A percentile compares a stretch with the other conserved stretches of the same genome.
phyloP scores from a whole-genome alignment of 2,329 filamentous ascomycete species.

The Ophiostoma novo-ulmi region DNA sequence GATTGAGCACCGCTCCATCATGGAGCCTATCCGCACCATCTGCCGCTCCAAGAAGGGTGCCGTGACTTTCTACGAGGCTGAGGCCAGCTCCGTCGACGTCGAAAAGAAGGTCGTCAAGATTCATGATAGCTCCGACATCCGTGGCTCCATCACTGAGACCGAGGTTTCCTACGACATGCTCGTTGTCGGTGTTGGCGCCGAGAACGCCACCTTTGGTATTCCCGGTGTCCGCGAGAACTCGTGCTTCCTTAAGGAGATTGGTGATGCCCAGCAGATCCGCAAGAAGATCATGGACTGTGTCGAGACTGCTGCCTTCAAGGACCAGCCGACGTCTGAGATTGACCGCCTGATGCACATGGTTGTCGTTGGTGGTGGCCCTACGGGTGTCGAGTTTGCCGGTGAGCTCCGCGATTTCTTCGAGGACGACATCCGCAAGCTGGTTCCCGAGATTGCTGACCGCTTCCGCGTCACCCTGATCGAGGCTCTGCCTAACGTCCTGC shows the following conservation, averaged over 20 bases:
- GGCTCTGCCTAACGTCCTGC: slow-evolving; percentile 90
- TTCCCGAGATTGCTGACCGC: slow-evolving; percentile 88
- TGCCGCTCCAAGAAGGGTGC: slow-evolving; percentile 88
- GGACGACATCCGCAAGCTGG: slow-evolving; percentile 94
- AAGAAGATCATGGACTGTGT: slow-evolving; percentile 99
- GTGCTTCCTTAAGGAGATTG: slow-evolving; percentile 98
- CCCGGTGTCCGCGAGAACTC: slow-evolving; percentile 91
- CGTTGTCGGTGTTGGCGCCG: slow-evolving; percentile 91
- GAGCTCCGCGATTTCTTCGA: slow-evolving; percentile 99
- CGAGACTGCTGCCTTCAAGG: slow-evolving; percentile 97
- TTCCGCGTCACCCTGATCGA: slow-evolving; percentile 98
- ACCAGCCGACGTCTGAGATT: slow-evolving; percentile 79
- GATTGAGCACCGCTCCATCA: slow-evolving; percentile 98
- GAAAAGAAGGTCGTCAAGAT: slow-evolving; percentile 84
- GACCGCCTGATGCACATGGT: slow-evolving; percentile 98
- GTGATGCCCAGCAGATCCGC: slow-evolving; percentile 90
- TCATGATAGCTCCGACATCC: slow-evolving; percentile 87
- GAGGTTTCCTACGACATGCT: slow-evolving; percentile 98
- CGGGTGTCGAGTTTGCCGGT: slow-evolving; percentile 95
- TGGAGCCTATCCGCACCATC: slow-evolving; percentile 97
- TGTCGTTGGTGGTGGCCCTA: slow-evolving; percentile 86
- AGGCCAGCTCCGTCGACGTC: slow-evolving; percentile 91
- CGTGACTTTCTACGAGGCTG: slow-evolving; percentile 97
- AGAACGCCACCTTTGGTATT: slow-evolving; percentile 98
- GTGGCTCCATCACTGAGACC: slow-evolving; percentile 73